Percentiles rank a stretch among this genome's conserved stretches.
Conservation (phyloP, 441 rosid species). For the Populus hybrid region DNA sequence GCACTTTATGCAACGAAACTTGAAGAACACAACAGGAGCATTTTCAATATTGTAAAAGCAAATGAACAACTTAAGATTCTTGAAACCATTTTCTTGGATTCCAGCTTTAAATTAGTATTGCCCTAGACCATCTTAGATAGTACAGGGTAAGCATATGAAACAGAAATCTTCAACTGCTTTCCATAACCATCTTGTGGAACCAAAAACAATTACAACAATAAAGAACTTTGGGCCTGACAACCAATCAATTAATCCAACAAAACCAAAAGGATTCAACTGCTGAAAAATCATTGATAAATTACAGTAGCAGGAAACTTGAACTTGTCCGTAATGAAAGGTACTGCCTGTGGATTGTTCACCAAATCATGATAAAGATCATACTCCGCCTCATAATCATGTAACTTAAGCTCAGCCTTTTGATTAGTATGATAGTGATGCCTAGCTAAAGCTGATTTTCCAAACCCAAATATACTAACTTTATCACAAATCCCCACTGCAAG, state of each 20-base stretch:
- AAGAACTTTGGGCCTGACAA: not conserved
- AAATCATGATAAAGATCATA: conserved; percentile 64
- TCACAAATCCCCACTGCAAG: conserved; percentile 77
- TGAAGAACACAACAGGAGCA: not conserved
- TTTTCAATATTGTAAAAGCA: not conserved
- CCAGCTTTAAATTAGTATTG: not conserved
- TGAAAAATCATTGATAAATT: conserved; percentile 48
- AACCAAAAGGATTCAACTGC: not conserved
- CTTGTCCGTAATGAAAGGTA: conserved; percentile 67
- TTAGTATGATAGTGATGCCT: conserved; percentile 92
- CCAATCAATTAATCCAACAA: not conserved
- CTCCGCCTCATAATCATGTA: conserved; percentile 83
- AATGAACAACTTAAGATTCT: not conserved
- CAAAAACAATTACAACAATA: not conserved
- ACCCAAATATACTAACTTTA: conserved; percentile 74
- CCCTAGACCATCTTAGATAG: conserved; percentile 15
- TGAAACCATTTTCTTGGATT: conserved; percentile 1
- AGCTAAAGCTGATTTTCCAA: conserved; percentile 60
- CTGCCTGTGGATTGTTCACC: conserved; percentile 42
- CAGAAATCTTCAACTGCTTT: conserved; percentile 6
- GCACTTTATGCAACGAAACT: not conserved
- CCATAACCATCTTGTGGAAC: not conserved
- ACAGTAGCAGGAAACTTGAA: conserved; percentile 65
- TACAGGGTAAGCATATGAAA: conserved; percentile 16
- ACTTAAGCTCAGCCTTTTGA: conserved; percentile 68